phyloP scores from a whole-genome alignment of 2,329 filamentous ascomycete species.

The Triangularia setosa region DNA sequence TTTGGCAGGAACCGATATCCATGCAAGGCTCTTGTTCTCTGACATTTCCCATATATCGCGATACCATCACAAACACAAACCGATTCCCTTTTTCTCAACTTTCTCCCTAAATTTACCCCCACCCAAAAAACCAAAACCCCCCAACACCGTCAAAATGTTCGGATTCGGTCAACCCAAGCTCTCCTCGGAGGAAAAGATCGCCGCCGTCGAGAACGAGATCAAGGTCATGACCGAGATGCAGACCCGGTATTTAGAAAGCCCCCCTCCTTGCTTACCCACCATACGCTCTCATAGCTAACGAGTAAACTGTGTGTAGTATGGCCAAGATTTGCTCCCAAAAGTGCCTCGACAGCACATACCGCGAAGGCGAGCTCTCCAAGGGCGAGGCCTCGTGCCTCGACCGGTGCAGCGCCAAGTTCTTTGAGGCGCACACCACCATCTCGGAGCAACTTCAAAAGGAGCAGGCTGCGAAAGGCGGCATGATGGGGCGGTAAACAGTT shows the following conservation, averaged over 20 bases:
- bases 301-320: conserved; percentile 51
- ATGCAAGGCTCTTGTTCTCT: not conserved
- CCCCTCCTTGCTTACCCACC: not conserved
- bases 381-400: conserved; percentile 98
- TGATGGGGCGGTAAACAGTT: conserved; percentile 21
- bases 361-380: conserved; percentile 96
- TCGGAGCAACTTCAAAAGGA: conserved; percentile 94
- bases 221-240: conserved; percentile 98
- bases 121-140: not conserved
- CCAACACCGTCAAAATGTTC: conserved; percentile 29
- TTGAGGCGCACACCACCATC: conserved; percentile 97
- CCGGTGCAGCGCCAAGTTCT: conserved; percentile 96
- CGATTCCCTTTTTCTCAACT: not conserved
- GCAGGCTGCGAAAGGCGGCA: conserved; percentile 62
- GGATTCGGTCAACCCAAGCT: conserved; percentile 66
- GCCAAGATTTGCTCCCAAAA: conserved; percentile 88
- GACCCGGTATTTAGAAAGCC: conserved; percentile 65
- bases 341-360: conserved; percentile 89
- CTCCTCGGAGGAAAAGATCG: conserved; percentile 94
- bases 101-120: no score
- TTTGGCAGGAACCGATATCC: not conserved
- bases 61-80: not conserved
- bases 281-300: not conserved
- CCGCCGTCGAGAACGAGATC: conserved; percentile 92
- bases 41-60: not conserved